These are phyloP conservation scores for Zymoseptoria passerinii DNA, from an alignment of 2,329 filamentous ascomycete genomes.

Conservation along the genomic window DNA sequence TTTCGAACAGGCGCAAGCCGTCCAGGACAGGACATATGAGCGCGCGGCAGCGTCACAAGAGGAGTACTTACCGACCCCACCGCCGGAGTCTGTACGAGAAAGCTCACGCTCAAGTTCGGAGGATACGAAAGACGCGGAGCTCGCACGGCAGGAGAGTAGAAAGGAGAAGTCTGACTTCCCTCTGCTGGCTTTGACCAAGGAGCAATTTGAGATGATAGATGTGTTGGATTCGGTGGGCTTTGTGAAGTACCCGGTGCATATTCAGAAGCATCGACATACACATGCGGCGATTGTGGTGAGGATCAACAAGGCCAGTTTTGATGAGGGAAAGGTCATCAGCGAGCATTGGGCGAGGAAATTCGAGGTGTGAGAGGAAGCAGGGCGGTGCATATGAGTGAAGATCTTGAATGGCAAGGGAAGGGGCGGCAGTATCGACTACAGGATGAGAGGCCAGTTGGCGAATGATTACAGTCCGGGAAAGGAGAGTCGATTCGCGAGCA, in stretches of 20 bases:
- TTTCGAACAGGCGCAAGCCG: constrained; percentile 63
- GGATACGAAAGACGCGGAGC: not conserved
- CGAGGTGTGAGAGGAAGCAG: constrained; percentile 37
- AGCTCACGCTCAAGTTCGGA: constrained; percentile 21
- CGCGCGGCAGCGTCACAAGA: constrained; percentile 62
- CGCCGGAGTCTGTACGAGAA: constrained; percentile 20
- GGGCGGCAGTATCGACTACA: not conserved
- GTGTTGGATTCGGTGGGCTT: constrained; percentile 59
- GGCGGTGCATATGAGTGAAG: not conserved
- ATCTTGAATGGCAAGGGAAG: not conserved
- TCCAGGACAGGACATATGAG: constrained; percentile 71
- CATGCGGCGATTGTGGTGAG: constrained; percentile 89
- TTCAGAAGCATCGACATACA: constrained; percentile 67
- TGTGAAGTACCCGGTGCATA: constrained; percentile 57
- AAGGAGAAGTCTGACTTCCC: constrained; percentile 39
- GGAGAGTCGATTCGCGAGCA: not conserved
- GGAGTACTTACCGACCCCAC: constrained; percentile 56
- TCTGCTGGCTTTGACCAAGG: constrained; percentile 66
- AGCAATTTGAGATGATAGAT: constrained; percentile 79
- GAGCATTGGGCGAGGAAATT: constrained; percentile 77
- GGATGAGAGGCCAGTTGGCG: not conserved
- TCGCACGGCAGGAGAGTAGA: constrained; percentile 17
- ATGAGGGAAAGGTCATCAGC: constrained; percentile 69
- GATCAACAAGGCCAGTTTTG: constrained; percentile 56
- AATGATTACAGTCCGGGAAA: not conserved